Conservation (phyloP, 176 grass and related monocot genomes). For the Triticum timopheevii region DNA sequence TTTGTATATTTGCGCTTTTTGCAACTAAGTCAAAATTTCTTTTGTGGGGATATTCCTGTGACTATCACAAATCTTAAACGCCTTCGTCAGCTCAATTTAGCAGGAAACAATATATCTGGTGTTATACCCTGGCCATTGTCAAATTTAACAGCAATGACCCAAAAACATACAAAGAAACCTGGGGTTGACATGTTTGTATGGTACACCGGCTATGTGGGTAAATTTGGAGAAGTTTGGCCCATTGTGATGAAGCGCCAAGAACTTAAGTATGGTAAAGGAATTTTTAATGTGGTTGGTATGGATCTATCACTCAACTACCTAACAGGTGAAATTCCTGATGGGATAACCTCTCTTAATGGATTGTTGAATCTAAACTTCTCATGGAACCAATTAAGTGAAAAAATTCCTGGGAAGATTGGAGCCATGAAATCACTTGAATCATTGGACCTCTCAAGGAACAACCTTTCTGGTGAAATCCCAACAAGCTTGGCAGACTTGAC, state of each 20-base stretch:
- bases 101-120: conserved; percentile 37
- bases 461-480: conserved; percentile 33
- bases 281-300: neutral
- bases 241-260: neutral
- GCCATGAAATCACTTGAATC: conserved; percentile 39
- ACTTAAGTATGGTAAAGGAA: neutral
- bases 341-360: neutral
- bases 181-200: too few relatives aligned
- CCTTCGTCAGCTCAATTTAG: conserved; percentile 22
- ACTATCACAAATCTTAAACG: neutral
- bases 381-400: neutral
- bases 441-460: conserved; percentile 36
- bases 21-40: conserved; percentile 29
- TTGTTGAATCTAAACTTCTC: neutral
- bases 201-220: neutral
- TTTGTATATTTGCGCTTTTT: neutral
- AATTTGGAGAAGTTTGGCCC: neutral
- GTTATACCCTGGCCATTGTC: neutral
- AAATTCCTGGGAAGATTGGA: conserved; percentile 1
- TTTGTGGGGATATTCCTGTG: conserved; percentile 20
- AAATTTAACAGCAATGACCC: conserved; percentile 27
- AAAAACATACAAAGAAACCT: neutral
- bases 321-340: neutral
- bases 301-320: neutral
- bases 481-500: neutral